Evolutionary conservation across 805 yeast species (phyloP), one percentile per base, ranked within the genome.

Genomic region (Nematodospora valgi): DNA sequence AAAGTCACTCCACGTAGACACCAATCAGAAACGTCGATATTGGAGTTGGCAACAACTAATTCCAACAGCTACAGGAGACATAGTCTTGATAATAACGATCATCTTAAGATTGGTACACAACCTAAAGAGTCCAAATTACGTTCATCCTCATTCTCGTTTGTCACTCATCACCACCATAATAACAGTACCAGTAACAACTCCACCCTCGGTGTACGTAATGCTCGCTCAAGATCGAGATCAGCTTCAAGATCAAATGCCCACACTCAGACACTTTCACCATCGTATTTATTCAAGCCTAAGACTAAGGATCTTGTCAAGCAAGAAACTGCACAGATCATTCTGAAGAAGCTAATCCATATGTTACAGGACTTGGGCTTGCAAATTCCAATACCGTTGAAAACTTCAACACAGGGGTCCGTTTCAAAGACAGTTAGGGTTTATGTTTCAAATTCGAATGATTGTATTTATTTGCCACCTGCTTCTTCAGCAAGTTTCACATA

Each of bases 401-500:
- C 64, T 1, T 43, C 54, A 16, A 50, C 46, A 24, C 34, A 48
- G 16, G 44, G 44, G 13, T 54, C 61, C 1, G 33, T 48, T 1
- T 48, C 64, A 14, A 62, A 63, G 37, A 39, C 54, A 12, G 37
- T 59, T 23, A 54, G 49, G 32, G 37, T 63, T 3, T 60, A 58
- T 35, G 60, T 67, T 19, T 59, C 71, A 16, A 67, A 64, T 43
- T 41, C 67, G 12, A 58, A 59, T 39, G 67, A 67, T 39, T 63
- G 68, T 26, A 54, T 67, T 8, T 67, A 56, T 42, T 47, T 67
- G 27, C 57, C 68, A 2, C 67, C 71, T 2, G 59, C 72, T 2
- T 48, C 56, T 14, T 54, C 68, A 3, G 61, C 68, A 10, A 57
- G 65, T 32, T 62, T 58, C 43, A 64, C 68, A 11, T 64, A 65